Percentiles rank a stretch among this genome's conserved stretches.
Conservation (phyloP, 495 filamentous ascomycete genomes). For the Talaromyces nanjingensis region DNA sequence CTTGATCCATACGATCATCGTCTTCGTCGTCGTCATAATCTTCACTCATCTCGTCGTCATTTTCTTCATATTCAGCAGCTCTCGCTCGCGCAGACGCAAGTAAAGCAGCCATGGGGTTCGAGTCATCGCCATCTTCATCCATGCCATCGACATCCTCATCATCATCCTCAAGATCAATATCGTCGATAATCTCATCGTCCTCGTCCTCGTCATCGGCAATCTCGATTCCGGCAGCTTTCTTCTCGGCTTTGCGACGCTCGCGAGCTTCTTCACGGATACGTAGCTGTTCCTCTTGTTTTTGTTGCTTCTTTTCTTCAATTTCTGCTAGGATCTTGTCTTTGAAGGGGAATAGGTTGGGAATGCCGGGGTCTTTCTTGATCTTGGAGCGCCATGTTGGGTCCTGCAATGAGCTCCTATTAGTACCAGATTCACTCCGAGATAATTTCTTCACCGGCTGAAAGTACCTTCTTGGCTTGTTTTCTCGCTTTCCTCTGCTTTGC, state of each 20-base stretch:
- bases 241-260: slow-evolving; percentile 46
- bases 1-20: slow-evolving; percentile 37
- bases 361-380: slow-evolving; percentile 93
- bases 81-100: slow-evolving; percentile 84
- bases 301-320: slow-evolving; percentile 78
- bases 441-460: neutral
- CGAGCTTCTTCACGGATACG: slow-evolving; percentile 66
- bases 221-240: slow-evolving; percentile 26
- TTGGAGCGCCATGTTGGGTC: slow-evolving; percentile 92
- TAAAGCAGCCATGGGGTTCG: slow-evolving; percentile 88
- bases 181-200: slow-evolving; percentile 40
- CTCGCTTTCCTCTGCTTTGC: slow-evolving; percentile 84
- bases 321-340: slow-evolving; percentile 92
- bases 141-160: slow-evolving; percentile 46
- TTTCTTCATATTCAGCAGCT: slow-evolving; percentile 68
- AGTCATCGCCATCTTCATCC: slow-evolving; percentile 51
- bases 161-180: slow-evolving; percentile 35
- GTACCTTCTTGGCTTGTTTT: slow-evolving; percentile 77
- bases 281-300: slow-evolving; percentile 72
- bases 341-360: slow-evolving; percentile 95
- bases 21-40: slow-evolving; percentile 46
- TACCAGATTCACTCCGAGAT: neutral
- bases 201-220: slow-evolving; percentile 33
- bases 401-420: slow-evolving; percentile 26
- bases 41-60: slow-evolving; percentile 52